Evolutionary conservation across 202 grass and related monocot species (phyloP).

Genomic region (Schoenoplectus triqueter): DNA sequence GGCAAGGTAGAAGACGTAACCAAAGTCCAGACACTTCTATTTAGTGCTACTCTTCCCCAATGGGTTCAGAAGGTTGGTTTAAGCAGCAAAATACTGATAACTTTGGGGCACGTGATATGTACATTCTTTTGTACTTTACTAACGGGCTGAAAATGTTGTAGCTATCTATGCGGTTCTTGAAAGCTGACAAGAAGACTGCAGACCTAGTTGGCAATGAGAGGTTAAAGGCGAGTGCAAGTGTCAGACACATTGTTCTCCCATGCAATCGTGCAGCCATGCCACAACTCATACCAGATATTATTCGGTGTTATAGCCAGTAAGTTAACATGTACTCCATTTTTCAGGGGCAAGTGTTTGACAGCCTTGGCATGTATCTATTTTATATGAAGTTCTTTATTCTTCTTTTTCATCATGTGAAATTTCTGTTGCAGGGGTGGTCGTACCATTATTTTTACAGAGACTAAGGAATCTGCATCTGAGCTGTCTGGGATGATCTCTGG

Average conservation of each 20-base stretch:
- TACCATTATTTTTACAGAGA: slow-evolving; percentile 97
- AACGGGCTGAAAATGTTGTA: slow-evolving; percentile 42
- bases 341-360: not conserved
- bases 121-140: not conserved
- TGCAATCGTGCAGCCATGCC: slow-evolving; percentile 74
- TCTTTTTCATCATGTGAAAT: slow-evolving; percentile 2
- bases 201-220: slow-evolving; percentile 96
- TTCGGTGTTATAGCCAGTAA: slow-evolving; percentile 88
- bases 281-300: slow-evolving; percentile 93
- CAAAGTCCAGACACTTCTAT: slow-evolving; percentile 96
- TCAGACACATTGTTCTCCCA: slow-evolving; percentile 94
- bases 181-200: slow-evolving; percentile 73
- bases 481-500: slow-evolving; percentile 85
- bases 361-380: not conserved
- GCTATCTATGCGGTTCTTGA: slow-evolving; percentile 86
- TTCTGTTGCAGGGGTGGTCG: slow-evolving; percentile 62
- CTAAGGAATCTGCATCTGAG: slow-evolving; percentile 75
- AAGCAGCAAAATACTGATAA: not conserved
- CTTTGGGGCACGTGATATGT: slow-evolving; percentile 4
- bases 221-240: slow-evolving; percentile 85
- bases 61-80: slow-evolving; percentile 88
- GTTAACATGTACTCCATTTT: slow-evolving; percentile 29
- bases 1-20: slow-evolving; percentile 86
- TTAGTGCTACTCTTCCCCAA: slow-evolving; percentile 89
- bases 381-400: slow-evolving; percentile 23